phyloP scores from a whole-genome alignment of 345 rosid genomes.

The Eucalyptus urophylla region DNA sequence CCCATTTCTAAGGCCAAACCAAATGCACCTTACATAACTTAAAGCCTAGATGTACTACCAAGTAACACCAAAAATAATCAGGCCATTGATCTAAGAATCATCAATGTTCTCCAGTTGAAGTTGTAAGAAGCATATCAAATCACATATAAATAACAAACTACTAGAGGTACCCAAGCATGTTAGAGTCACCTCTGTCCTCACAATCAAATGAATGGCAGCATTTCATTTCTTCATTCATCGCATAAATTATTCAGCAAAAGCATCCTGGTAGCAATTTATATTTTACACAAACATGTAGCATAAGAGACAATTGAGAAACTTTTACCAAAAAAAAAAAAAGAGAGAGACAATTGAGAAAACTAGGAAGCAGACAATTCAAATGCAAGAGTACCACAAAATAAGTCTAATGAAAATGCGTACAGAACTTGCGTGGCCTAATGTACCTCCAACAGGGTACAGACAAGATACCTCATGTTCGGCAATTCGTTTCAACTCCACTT shows the following conservation, averaged over 20 bases:
- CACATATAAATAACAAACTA: neutral
- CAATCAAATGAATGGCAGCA: neutral
- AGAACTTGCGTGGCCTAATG: neutral
- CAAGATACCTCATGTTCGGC: conserved; percentile 56
- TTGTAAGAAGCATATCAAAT: neutral
- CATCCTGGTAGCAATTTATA: neutral
- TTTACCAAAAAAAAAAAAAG: no score
- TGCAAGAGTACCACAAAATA: neutral
- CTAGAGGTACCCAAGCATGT: neutral
- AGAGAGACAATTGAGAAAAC: neutral
- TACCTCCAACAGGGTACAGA: neutral
- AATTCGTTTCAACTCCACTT: conserved; percentile 46
- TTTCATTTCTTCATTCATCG: neutral
- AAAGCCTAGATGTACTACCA: neutral
- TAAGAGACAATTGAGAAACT: neutral
- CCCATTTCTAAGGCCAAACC: neutral
- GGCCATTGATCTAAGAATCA: neutral
- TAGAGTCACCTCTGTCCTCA: neutral
- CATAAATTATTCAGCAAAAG: neutral
- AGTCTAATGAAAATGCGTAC: neutral
- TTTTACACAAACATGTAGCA: neutral
- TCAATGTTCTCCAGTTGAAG: neutral
- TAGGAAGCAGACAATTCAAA: neutral
- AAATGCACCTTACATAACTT: neutral
- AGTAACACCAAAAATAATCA: neutral